Conservation (phyloP, 2,329 filamentous ascomycete genomes). For the Verruconis gallopava region DNA sequence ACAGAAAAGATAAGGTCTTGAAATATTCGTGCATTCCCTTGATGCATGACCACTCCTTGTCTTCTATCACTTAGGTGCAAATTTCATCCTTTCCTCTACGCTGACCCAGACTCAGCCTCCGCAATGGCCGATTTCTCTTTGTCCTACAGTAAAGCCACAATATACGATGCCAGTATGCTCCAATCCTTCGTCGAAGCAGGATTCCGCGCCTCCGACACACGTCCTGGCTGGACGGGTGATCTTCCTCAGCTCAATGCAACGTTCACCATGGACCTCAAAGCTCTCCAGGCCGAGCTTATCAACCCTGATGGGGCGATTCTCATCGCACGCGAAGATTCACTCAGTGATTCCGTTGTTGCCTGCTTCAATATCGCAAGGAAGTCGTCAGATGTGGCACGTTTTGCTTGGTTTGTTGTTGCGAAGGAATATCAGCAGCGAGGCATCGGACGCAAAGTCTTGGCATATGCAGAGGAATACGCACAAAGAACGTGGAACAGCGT, state of each 20-base stretch:
- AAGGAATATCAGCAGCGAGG: background rate
- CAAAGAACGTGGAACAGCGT: background rate
- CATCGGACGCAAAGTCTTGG: background rate
- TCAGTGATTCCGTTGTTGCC: background rate
- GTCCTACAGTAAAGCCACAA: background rate
- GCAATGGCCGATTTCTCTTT: background rate
- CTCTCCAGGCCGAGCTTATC: background rate
- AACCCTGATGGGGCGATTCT: background rate
- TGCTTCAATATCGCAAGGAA: conserved; percentile 1
- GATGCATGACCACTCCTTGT: too few species aligned
- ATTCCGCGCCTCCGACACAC: background rate
- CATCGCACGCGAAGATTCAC: background rate
- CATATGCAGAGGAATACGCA: background rate
- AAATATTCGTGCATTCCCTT: too few species aligned
- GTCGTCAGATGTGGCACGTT: background rate
- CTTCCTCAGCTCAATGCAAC: background rate
- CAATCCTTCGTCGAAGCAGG: background rate
- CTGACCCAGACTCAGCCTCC: background rate
- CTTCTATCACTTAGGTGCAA: background rate
- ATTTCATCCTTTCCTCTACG: background rate
- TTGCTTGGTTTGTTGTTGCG: background rate
- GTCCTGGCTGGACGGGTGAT: background rate
- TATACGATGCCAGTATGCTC: background rate
- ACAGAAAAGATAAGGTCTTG: too few species aligned
- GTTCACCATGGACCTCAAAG: background rate